Evolutionary conservation across 78 protist genomes (phyloP), one percentile per base, ranked within the genome.

Genomic region (Andalucia godoyi): DNA sequence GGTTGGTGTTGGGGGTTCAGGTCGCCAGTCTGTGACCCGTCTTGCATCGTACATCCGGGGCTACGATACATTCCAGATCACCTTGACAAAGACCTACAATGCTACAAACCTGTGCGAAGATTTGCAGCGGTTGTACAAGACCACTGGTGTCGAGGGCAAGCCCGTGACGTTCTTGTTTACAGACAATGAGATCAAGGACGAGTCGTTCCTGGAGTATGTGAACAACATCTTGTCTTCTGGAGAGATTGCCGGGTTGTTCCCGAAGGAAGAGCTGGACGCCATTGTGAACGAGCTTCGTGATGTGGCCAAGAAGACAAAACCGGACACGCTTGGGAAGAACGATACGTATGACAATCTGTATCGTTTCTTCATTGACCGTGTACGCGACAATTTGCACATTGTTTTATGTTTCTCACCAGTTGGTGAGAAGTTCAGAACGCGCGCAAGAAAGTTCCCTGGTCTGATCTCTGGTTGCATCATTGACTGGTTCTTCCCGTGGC

Each of bases 401-500:
- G 77, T 76, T 13, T 84, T 90, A 12, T 84, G 90, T 80, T 81
- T 90, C 82, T 85, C 92, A 4, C 95, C 95, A 27, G 87, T 85
- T 51, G 88, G 88, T 42, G 87, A 75, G 25, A 75, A 74, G 75
- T 86, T 90, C 81, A 67, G 87, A 34, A 29, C 0, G n/a, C 73
- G 95, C 33, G 77, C 89, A 2, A 69, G 77, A 58, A 65, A 66
- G 65, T 84, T 87, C 87, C 95, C 89, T 6, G 87, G 84, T 3
- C 77, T 90, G 27, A 52, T 90, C 55, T 52, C 70, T 37, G 79
- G 84, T 12, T 73, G 81, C 66, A 76, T 68, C 37, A 81, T 79
- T 40, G 85, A 90, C 71, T 90, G 91, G 90, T 90, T 90, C 85
- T 43, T 60, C 51, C 76, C 83, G 21, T 90, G 92, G 95, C 92